Evolutionary conservation across 371 early-diverging fungal genomes (phyloP), one percentile per base, ranked within the genome.

Genomic region (Mucor mucedo): DNA sequence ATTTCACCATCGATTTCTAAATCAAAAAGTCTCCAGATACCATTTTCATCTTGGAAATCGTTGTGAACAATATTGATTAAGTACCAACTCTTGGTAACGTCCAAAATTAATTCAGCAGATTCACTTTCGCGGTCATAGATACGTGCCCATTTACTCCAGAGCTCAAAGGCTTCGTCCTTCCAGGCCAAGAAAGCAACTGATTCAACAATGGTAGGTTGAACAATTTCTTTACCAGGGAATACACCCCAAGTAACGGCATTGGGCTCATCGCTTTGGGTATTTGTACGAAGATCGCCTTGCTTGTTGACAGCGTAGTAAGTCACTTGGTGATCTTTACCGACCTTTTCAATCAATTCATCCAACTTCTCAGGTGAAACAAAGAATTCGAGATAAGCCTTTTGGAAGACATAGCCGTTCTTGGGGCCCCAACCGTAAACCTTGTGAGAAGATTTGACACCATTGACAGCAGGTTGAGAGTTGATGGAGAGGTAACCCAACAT

Each of bases 231-330:
- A 59, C 97, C 97, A 9, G 97, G 96, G 88, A 98, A 98, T 2
- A 97, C 97, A 60, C 98, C 98, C 98, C 98, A 98, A 11, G 98
- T 97, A 28, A 98, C 96, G 10, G 98, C 98, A 66, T 95, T 98
- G 21, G 97, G 94, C 6, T 88, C 88, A 68, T 93, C 95, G 52
- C 75, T 83, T 50, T 87, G 80, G 50, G 90, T 91, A 79, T 97
- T 97, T 41, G 96, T 95, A 50, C 79, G 77, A 63, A 97, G 81
- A 66, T 95, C 91, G 55, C 97, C 97, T 57, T 82, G 77, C 71
- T 86, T 87, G 77, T 93, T 95, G 55, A 98, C 94, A 4, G 96
- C 97, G 77, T 93, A 93, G 75, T 91, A 98, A 29, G 97, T 95
- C 32, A 95, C 80, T 55, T 84, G 84, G 1, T 90, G 88, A 58